Conservation (phyloP, 1,284 basidiomycete species). For the Cryptococcus deneoformans region DNA sequence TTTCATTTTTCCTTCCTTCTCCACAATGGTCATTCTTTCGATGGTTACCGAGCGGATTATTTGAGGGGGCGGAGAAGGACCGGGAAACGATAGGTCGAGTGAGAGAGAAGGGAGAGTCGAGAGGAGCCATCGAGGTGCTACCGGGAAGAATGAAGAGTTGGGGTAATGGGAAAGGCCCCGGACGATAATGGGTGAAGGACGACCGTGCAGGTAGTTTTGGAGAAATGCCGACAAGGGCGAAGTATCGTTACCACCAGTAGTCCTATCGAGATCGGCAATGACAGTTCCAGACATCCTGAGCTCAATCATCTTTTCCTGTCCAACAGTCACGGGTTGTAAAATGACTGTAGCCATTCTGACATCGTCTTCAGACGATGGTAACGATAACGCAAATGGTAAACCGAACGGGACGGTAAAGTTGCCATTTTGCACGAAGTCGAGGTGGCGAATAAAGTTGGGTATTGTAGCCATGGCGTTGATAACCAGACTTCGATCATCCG, state of each 20-base stretch:
- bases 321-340: conserved; percentile 26
- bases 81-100: conserved; percentile 43
- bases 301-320: conserved; percentile 14
- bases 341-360: conserved; percentile 42
- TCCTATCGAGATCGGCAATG: conserved; percentile 16
- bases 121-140: conserved; percentile 37
- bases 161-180: conserved; percentile 29
- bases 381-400: conserved; percentile 41
- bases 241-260: neutral
- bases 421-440: conserved; percentile 22
- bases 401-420: conserved; percentile 32
- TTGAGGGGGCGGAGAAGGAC: conserved; percentile 38
- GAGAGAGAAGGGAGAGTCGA: conserved; percentile 26
- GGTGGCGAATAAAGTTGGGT: conserved; percentile 28
- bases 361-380: conserved; percentile 16
- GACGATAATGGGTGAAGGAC: conserved; percentile 37
- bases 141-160: neutral
- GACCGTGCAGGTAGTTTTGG: conserved; percentile 38
- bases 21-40: conserved; percentile 43
- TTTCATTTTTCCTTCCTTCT: conserved; percentile 35
- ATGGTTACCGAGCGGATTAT: conserved; percentile 46
- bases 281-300: conserved; percentile 36
- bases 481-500: conserved; percentile 13
- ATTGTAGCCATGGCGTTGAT: conserved; percentile 36
- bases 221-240: conserved; percentile 38